Evolutionary conservation across 2,329 filamentous ascomycete species (phyloP).

Genomic region (Penicillium sp.): DNA sequence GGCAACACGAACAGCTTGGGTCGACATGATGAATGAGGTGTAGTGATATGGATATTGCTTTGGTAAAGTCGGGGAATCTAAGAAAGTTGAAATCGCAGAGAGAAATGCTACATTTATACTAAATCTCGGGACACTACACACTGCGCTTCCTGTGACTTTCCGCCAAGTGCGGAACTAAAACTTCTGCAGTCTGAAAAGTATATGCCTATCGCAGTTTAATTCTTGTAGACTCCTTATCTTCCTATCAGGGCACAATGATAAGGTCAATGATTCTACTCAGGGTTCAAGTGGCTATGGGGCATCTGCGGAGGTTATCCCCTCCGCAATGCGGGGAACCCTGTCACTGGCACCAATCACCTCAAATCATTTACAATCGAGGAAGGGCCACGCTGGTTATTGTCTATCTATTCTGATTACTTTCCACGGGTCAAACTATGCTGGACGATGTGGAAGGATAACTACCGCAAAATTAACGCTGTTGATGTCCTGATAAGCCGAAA

Average conservation of each 20-base stretch:
- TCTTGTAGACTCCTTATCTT: not conserved
- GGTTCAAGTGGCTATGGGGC: not conserved
- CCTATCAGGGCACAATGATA: not conserved
- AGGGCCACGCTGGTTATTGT: not conserved
- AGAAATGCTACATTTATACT: not conserved
- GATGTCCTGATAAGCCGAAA: not conserved
- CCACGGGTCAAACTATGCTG: not conserved
- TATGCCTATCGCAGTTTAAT: not conserved
- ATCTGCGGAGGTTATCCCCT: not conserved
- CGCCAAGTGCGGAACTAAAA: not conserved
- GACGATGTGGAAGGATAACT: not conserved
- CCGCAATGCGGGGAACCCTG: not conserved
- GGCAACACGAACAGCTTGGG: conserved; percentile 8
- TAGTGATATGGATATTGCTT: not conserved
- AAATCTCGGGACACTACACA: not conserved
- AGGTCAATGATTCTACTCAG: not conserved
- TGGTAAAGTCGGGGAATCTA: not conserved
- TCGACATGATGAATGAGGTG: not conserved
- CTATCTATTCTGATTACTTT: not conserved
- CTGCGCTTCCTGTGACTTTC: too few relatives aligned
- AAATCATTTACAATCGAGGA: not conserved
- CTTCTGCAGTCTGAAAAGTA: too few relatives aligned
- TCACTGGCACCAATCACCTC: not conserved
- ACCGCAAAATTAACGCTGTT: not conserved
- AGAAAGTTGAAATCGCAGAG: not conserved